Percentiles rank a stretch among this genome's conserved stretches.
Evolutionary conservation across 2,329 filamentous ascomycete genomes (phyloP).

Genomic region (Exophiala phaeomuriformis): DNA sequence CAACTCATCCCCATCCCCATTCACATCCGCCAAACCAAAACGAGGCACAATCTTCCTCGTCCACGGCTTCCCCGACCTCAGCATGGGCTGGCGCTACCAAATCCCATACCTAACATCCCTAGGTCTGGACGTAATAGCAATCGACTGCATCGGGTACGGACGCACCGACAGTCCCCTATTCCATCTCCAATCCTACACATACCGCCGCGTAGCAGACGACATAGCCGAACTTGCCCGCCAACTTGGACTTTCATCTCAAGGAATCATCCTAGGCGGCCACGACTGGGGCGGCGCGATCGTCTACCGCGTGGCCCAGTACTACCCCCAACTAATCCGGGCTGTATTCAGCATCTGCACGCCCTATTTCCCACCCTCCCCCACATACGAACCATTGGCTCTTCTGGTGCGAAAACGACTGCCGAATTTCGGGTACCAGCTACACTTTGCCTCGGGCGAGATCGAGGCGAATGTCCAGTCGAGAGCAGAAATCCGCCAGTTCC

Average conservation of each 20-base stretch:
- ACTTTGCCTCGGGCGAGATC: conserved; percentile 62
- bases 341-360: conserved; percentile 79
- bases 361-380: conserved; percentile 50
- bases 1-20: too few relatives aligned
- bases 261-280: conserved; percentile 78
- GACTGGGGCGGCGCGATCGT: conserved; percentile 81
- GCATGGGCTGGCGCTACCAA: conserved; percentile 82
- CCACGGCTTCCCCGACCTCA: conserved; percentile 77
- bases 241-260: conserved; percentile 39
- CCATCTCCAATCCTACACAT: conserved; percentile 55
- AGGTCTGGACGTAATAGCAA: conserved; percentile 70
- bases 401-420: conserved; percentile 52
- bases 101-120: conserved; percentile 67
- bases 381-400: conserved; percentile 52
- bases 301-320: conserved; percentile 66
- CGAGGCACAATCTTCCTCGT: conserved; percentile 52
- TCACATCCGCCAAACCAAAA: conserved; percentile 26
- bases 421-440: conserved; percentile 77
- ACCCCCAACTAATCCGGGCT: conserved; percentile 63
- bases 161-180: conserved; percentile 55
- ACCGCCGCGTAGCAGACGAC: conserved; percentile 67
- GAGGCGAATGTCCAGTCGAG: conserved; percentile 52
- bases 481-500: conserved; percentile 60
- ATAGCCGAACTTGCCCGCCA: conserved; percentile 63
- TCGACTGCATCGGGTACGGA: conserved; percentile 82